A percentile compares a stretch with the other conserved stretches of the same genome.
Conservation (phyloP, 805 yeast genomes). For the Metschnikowia proteae region DNA sequence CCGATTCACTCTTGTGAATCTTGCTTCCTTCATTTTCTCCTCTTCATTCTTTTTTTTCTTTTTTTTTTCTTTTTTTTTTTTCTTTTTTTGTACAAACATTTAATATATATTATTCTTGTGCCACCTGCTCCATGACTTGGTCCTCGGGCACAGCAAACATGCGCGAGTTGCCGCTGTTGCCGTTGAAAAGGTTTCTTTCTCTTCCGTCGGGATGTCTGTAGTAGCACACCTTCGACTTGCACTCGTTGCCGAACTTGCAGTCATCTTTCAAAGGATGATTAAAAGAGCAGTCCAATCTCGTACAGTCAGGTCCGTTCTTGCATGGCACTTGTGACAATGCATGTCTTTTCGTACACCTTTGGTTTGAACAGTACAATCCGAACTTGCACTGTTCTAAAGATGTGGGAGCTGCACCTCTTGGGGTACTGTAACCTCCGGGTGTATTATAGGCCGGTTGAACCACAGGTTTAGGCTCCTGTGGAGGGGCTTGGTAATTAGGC, state of each 20-base stretch:
- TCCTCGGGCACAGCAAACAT: slow-evolving; percentile 76
- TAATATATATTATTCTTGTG: slow-evolving; percentile 25
- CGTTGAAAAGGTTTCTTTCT: slow-evolving; percentile 19
- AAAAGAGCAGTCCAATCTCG: slow-evolving; percentile 76
- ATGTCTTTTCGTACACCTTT: slow-evolving; percentile 78
- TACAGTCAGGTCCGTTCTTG: slow-evolving; percentile 77
- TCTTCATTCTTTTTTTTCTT: slow-evolving; percentile 1
- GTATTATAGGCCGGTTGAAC: slow-evolving; percentile 10
- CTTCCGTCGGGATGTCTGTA: slow-evolving; percentile 84
- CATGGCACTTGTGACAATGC: slow-evolving; percentile 71
- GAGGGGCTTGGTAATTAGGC: slow-evolving; percentile 44
- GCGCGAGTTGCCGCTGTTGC: slow-evolving; percentile 36
- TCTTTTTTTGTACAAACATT: slow-evolving; percentile 9
- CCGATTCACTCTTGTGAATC: not conserved
- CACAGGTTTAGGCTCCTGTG: slow-evolving; percentile 13
- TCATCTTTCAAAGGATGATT: slow-evolving; percentile 76
- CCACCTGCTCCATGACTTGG: slow-evolving; percentile 67
- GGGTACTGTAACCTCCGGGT: not conserved
- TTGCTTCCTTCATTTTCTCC: not conserved
- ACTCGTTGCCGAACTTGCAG: slow-evolving; percentile 75
- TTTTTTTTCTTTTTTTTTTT: slow-evolving; percentile 12
- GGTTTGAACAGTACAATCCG: slow-evolving; percentile 71
- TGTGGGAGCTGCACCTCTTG: slow-evolving; percentile 32
- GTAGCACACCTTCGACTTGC: slow-evolving; percentile 68
- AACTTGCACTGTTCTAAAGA: slow-evolving; percentile 80